Percentiles rank a stretch among this genome's conserved stretches.
phyloP scores from a whole-genome alignment of 805 yeast species.

The Candida railenensis region DNA sequence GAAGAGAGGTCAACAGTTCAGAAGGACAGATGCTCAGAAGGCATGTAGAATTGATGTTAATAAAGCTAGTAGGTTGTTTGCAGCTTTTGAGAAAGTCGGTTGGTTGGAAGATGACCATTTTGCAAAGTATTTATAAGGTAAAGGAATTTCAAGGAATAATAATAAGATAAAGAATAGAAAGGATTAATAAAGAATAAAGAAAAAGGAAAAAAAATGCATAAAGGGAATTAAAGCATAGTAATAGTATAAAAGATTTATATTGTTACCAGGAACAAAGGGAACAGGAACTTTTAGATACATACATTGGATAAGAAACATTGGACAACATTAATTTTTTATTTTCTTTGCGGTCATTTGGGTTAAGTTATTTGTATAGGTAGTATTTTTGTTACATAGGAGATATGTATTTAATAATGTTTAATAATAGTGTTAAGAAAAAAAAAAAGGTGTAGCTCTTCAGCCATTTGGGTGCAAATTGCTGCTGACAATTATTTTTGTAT shows the following conservation, averaged over 20 bases:
- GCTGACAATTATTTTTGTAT: not conserved
- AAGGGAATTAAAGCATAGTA: not conserved
- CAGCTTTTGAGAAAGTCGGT: constrained; percentile 88
- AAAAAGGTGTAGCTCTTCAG: no score
- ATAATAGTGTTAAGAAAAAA: not conserved
- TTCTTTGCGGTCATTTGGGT: not conserved
- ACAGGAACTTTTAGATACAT: not conserved
- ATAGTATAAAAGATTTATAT: not conserved
- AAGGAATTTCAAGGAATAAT: not conserved
- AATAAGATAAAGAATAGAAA: not conserved
- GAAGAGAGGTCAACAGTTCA: constrained; percentile 70
- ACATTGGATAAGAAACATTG: not conserved
- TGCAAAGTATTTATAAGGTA: constrained; percentile 23
- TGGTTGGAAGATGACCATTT: constrained; percentile 84
- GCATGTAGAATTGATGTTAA: constrained; percentile 97
- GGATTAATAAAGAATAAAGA: not conserved
- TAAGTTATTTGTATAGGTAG: not conserved
- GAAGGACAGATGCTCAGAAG: constrained; percentile 97
- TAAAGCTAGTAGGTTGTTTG: constrained; percentile 88
- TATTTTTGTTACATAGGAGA: not conserved
- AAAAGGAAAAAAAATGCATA: not conserved
- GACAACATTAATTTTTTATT: not conserved
- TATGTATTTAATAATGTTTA: not conserved
- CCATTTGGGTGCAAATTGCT: constrained; percentile 1
- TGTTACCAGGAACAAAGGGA: not conserved